Conservation (phyloP, 2,329 filamentous ascomycete genomes). For the Metarhizium anisopliae region DNA sequence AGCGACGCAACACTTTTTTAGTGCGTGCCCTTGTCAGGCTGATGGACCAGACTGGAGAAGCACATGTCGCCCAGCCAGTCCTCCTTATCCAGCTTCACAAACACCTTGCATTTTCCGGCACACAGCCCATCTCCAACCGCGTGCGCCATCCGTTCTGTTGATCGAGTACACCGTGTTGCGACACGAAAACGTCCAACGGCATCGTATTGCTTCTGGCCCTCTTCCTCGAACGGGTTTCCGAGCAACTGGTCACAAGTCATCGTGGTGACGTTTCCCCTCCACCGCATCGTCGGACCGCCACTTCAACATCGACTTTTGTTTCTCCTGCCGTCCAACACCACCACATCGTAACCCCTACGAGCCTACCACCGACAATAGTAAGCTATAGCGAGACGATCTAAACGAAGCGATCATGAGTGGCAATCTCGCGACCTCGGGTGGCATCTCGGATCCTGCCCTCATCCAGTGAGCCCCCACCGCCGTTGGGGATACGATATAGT, state of each 20-base stretch:
- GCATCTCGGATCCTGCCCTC: constrained; percentile 57
- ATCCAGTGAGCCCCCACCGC: constrained; percentile 42
- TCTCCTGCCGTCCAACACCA: neutral
- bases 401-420: constrained; percentile 21
- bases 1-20: neutral
- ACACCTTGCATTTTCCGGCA: constrained; percentile 8
- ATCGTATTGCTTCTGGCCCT: neutral
- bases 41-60: constrained; percentile 5
- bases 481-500: neutral
- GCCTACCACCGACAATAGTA: neutral
- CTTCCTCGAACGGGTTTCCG: neutral
- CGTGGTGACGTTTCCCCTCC: constrained; percentile 5
- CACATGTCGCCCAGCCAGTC: constrained; percentile 22
- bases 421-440: constrained; percentile 37
- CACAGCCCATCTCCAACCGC: neutral
- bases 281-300: neutral
- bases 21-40: neutral
- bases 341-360: neutral
- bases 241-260: neutral
- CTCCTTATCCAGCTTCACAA: constrained; percentile 18
- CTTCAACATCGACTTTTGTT: neutral
- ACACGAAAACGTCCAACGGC: neutral
- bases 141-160: neutral
- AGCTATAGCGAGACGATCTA: constrained; percentile 2
- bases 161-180: neutral